phyloP scores from a whole-genome alignment of 2,329 filamentous ascomycete species.

The Colletotrichum costaricense region DNA sequence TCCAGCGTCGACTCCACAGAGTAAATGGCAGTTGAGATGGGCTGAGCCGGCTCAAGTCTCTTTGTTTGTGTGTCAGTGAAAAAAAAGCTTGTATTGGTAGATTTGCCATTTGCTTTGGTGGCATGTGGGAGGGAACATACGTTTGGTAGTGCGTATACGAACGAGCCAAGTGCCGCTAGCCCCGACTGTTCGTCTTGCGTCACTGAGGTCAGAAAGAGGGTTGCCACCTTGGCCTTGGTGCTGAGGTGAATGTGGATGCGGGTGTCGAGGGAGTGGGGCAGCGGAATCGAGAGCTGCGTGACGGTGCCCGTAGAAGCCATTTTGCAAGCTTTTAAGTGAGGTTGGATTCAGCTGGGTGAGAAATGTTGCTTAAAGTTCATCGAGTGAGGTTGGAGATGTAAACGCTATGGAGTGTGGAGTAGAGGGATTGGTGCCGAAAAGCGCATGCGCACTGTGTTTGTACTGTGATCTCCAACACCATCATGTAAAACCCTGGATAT shows the following conservation, averaged over 20 bases:
- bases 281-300: constrained; percentile 66
- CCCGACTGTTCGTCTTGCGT: constrained; percentile 62
- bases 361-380: neutral
- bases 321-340: neutral
- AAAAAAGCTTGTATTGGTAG: neutral
- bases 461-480: constrained; percentile 10
- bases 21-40: constrained; percentile 84
- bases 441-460: neutral
- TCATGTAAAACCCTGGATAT: neutral
- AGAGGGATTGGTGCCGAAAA: neutral
- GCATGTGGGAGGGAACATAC: constrained; percentile 59
- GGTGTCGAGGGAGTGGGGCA: constrained; percentile 70
- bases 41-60: constrained; percentile 67
- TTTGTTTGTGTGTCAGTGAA: constrained; percentile 39
- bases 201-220: constrained; percentile 72
- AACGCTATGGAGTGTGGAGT: constrained; percentile 11
- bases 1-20: constrained; percentile 81
- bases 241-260: constrained; percentile 71
- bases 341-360: neutral
- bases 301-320: constrained; percentile 38
- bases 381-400: constrained; percentile 17
- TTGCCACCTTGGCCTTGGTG: constrained; percentile 65
- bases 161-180: constrained; percentile 78
- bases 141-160: constrained; percentile 93
- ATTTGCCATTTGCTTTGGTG: neutral